These are phyloP conservation scores for Zanthoxylum bungeanum DNA, from an alignment of 345 rosid genomes.

Conservation along the genomic window DNA sequence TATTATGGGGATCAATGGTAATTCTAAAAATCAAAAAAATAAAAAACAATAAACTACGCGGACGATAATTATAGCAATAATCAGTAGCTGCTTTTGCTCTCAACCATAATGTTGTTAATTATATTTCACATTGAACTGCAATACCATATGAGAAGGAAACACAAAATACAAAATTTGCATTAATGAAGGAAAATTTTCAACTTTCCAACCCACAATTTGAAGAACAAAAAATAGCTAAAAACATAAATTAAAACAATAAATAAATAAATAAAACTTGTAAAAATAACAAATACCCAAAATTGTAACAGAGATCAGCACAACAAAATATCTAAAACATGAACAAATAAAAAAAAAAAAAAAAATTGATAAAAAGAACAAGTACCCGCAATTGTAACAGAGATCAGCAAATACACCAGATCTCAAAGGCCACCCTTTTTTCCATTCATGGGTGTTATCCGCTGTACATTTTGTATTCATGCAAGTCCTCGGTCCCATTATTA, in stretches of 20 bases:
- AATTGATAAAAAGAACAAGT: slow-evolving; percentile 19
- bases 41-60: not conserved
- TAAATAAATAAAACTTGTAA: too few relatives aligned
- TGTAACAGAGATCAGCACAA: too few relatives aligned
- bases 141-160: not conserved
- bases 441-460: slow-evolving; percentile 44
- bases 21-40: not conserved
- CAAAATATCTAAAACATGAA: too few relatives aligned
- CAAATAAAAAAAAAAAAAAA: slow-evolving; percentile 5
- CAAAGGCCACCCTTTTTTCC: slow-evolving; percentile 88
- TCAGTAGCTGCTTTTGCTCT: not conserved
- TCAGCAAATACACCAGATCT: slow-evolving; percentile 75
- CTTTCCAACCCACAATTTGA: not conserved
- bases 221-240: not conserved
- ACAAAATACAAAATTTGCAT: not conserved
- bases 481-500: slow-evolving; percentile 59
- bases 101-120: not conserved
- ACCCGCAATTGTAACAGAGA: slow-evolving; percentile 93
- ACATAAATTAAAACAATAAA: too few relatives aligned
- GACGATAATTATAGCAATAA: not conserved
- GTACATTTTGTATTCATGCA: slow-evolving; percentile 78
- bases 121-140: not conserved
- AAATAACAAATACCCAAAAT: too few relatives aligned
- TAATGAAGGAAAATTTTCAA: not conserved
- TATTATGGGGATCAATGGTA: not conserved